These are phyloP conservation scores for Meyerozyma smithsonii DNA, from an alignment of 1,139 yeast genomes.

Conservation along the genomic window DNA sequence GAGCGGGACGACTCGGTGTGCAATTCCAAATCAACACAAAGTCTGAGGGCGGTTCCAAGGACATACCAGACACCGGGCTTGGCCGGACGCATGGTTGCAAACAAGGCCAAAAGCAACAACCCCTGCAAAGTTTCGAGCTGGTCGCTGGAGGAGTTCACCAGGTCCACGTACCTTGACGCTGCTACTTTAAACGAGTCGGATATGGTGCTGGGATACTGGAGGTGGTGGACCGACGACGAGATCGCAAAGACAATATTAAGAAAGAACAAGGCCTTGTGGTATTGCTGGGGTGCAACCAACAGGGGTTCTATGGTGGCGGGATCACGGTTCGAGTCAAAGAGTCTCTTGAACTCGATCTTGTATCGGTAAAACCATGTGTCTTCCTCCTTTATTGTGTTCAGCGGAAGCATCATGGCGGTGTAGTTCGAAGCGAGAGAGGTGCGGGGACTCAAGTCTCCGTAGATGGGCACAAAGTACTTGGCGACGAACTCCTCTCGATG, in stretches of 20 bases:
- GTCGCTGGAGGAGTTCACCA: conserved; percentile 54
- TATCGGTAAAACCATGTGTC: conserved; percentile 46
- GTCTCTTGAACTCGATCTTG: conserved; percentile 23
- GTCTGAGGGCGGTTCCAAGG: conserved; percentile 71
- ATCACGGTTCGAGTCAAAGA: neutral
- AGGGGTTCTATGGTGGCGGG: conserved; percentile 23
- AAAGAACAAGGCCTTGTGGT: conserved; percentile 49
- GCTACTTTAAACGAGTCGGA: conserved; percentile 71
- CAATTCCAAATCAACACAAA: conserved; percentile 79
- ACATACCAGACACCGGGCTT: conserved; percentile 93
- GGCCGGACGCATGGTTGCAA: conserved; percentile 71
- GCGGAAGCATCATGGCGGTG: conserved; percentile 41
- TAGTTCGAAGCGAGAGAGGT: conserved; percentile 59
- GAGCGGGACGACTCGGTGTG: conserved; percentile 50
- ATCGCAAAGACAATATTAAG: conserved; percentile 75
- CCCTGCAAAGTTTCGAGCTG: conserved; percentile 73
- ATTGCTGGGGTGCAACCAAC: conserved; percentile 44
- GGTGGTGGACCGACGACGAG: conserved; percentile 69
- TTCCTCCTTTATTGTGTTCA: conserved; percentile 17
- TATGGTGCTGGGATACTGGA: conserved; percentile 62
- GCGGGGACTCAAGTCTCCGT: conserved; percentile 58
- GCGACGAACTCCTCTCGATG: conserved; percentile 74
- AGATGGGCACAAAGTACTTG: conserved; percentile 68
- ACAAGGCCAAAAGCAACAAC: conserved; percentile 59
- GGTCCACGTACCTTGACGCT: conserved; percentile 58